These are phyloP conservation scores for Chrysoporthe deuterocubensis DNA, from an alignment of 2,329 filamentous ascomycete species.

Conservation along the genomic window DNA sequence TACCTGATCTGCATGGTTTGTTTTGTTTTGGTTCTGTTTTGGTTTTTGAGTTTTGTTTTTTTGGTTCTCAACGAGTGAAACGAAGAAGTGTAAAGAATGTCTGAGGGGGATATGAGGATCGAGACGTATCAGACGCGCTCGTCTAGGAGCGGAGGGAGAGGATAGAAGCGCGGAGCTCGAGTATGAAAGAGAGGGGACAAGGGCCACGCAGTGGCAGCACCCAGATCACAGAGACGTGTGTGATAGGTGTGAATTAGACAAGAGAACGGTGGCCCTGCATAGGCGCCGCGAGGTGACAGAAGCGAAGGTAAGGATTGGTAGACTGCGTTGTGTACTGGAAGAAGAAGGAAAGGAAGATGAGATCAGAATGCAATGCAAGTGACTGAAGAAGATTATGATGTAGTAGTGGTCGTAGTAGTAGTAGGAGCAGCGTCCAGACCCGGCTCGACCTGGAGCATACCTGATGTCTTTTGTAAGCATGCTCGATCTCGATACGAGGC, in stretches of 20 bases:
- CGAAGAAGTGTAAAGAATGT: conserved; percentile 5
- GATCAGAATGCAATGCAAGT: not conserved
- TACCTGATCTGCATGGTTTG: conserved; percentile 16
- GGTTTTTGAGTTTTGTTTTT: not conserved
- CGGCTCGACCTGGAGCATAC: conserved; percentile 10
- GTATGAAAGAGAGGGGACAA: conserved; percentile 11
- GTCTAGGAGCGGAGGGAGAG: conserved; percentile 7
- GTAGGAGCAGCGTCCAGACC: too few relatives aligned
- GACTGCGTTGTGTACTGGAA: not conserved
- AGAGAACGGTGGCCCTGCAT: not conserved
- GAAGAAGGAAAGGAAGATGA: not conserved
- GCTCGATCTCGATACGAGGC: conserved; percentile 11
- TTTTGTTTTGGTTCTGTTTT: not conserved
- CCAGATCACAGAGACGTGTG: not conserved
- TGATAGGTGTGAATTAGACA: not conserved
- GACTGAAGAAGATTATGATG: not conserved
- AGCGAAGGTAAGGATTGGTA: not conserved
- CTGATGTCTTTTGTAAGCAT: conserved; percentile 24
- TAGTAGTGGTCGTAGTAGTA: not conserved
- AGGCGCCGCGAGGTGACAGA: not conserved
- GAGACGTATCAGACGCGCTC: not conserved
- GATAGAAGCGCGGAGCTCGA: conserved; percentile 8
- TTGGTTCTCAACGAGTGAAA: not conserved
- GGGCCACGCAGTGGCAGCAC: conserved; percentile 2
- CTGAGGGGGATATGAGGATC: conserved; percentile 2